These are phyloP conservation scores for Porpolomopsis calyptriformis DNA, from an alignment of 768 basidiomycete genomes.

Conservation along the genomic window DNA sequence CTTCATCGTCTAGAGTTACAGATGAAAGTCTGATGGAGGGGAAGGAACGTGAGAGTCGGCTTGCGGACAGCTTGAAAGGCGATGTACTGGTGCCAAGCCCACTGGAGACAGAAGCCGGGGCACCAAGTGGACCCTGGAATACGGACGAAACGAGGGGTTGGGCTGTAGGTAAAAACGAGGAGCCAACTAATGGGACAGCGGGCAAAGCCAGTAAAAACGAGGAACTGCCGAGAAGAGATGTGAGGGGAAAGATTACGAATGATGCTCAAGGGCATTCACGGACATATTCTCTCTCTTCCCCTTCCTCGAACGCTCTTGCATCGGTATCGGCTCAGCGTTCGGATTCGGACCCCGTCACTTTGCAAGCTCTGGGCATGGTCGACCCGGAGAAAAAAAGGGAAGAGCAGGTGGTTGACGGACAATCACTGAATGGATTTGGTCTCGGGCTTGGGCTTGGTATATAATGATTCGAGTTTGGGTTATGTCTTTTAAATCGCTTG, in stretches of 20 bases:
- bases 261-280: neutral
- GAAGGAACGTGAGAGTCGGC: neutral
- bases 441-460: too few relatives aligned
- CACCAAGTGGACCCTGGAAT: neutral
- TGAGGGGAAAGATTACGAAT: slow-evolving; percentile 5
- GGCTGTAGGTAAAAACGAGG: neutral
- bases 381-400: too few relatives aligned
- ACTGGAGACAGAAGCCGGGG: neutral
- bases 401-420: too few relatives aligned
- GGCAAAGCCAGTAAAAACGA: neutral
- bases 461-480: too few relatives aligned
- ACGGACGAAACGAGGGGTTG: neutral
- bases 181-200: neutral
- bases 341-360: slow-evolving; percentile 2
- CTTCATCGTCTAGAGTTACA: neutral
- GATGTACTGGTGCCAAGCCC: neutral
- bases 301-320: neutral
- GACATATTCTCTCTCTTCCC: slow-evolving; percentile 3
- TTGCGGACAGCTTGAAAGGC: neutral
- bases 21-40: neutral
- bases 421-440: too few relatives aligned
- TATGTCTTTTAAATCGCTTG: too few relatives aligned
- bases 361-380: too few relatives aligned
- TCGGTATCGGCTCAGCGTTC: neutral
- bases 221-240: neutral